Evolutionary conservation across 2,329 filamentous ascomycete species (phyloP).

Genomic region (Aspergillus sp.): DNA sequence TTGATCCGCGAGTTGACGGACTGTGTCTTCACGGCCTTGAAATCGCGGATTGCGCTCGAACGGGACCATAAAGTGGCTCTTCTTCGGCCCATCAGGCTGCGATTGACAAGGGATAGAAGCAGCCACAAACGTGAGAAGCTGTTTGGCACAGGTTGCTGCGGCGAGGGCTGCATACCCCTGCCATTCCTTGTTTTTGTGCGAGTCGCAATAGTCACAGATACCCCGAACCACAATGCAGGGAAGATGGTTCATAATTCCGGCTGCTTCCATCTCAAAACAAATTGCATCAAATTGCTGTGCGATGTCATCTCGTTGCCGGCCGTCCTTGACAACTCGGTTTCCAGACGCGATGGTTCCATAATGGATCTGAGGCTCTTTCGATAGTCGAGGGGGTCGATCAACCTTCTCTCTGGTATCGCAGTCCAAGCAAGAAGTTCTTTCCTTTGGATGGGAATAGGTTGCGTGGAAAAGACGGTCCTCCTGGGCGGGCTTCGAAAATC

Average conservation of each 20-base stretch:
- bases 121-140: not conserved
- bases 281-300: not conserved
- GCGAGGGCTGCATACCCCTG: not conserved
- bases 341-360: not conserved
- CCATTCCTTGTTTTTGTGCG: not conserved
- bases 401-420: not conserved
- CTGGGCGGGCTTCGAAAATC: not conserved
- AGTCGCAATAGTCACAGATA: constrained; percentile 18
- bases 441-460: not conserved
- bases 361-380: not conserved
- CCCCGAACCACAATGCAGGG: constrained; percentile 15
- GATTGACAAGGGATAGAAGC: rapidly evolving
- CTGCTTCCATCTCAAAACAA: constrained; percentile 8
- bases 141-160: not conserved
- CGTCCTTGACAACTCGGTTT: not conserved
- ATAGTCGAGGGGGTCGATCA: too few relatives aligned
- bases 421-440: not conserved
- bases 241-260: constrained; percentile 12
- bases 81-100: not conserved
- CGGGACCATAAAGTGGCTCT: not conserved
- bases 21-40: not conserved
- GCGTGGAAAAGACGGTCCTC: not conserved
- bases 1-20: not conserved
- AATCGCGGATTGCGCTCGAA: not conserved
- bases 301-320: not conserved